Evolutionary conservation across 495 filamentous ascomycete species (phyloP), one percentile per base, ranked within the genome.

Genomic region (Stereocaulon alpinum): DNA sequence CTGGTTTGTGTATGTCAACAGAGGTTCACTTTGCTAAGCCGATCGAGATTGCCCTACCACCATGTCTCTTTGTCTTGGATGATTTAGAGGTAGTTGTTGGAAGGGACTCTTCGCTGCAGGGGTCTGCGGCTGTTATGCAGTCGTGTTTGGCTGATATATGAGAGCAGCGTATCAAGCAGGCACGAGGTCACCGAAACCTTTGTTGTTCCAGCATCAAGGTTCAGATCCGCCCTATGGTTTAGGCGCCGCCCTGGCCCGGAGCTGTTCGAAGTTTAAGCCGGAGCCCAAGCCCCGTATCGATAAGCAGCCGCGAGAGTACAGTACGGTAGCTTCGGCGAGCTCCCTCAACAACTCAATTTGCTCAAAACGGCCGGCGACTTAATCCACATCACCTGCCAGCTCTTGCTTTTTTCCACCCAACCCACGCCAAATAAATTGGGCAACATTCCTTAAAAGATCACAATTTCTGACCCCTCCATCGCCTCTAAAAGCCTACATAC

Each of bases 1-100:
- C 94, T 97, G 82, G 47, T 72, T 72, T 58, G 42, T 30, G 12
- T 17, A 20, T 27, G 42, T 64, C 52, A 60, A 49, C 45, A 37
- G 43, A 20, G 40, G 47, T 40, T 40, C 22, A 14, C 27, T 41
- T 4, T 20, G 9, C 5, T 37, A 37, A 24, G 34, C 34, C 12
- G 22, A n/a, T 44, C 15, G 40, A 17, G 49, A 41, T 18, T 53
- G 20, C 42, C 59, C 54, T 64, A 69, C 67, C 58, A 69, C 67
- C 67, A 69, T 69, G 49, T 43, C 48, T 44, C 1, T 4, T 3
- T 22, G 22, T 14, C 15, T 20, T 37, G 34, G 14, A 10, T 6
- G 17, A 17, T 41, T 41, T 18, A 30, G 18, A 27, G 18, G n/a
- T 18, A 37, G n/a, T 3, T 6, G n/a, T 37, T 55, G 9, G 7